Conservation (phyloP, 305 asterid species). For the Solanum chacoense region DNA sequence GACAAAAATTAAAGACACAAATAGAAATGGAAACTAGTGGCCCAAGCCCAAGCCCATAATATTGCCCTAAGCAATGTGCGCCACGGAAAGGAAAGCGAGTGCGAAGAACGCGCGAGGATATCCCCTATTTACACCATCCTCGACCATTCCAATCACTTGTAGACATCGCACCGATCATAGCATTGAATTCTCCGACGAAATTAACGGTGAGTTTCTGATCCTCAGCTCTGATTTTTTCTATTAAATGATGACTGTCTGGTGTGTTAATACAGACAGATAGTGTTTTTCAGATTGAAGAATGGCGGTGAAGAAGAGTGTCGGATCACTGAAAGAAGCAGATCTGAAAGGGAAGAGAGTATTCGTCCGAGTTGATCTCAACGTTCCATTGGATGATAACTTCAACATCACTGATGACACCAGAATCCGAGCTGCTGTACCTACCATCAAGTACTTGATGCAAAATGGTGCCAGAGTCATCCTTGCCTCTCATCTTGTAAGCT, state of each 20-base stretch:
- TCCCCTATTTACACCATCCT: neutral
- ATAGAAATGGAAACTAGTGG: neutral
- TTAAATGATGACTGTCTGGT: neutral
- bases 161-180: neutral
- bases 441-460: slow-evolving; percentile 54
- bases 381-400: slow-evolving; percentile 65
- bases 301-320: slow-evolving; percentile 87
- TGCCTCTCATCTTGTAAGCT: slow-evolving; percentile 64
- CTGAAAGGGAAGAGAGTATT: slow-evolving; percentile 71
- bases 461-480: slow-evolving; percentile 63
- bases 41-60: neutral
- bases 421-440: slow-evolving; percentile 73
- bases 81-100: slow-evolving; percentile 5
- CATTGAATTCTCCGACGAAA: neutral
- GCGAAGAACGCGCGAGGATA: neutral
- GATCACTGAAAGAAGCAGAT: slow-evolving; percentile 64
- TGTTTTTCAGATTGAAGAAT: slow-evolving; percentile 11
- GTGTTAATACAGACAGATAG: neutral
- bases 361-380: slow-evolving; percentile 82
- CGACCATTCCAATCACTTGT: neutral
- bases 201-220: neutral
- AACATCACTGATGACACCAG: slow-evolving; percentile 83
- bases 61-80: neutral
- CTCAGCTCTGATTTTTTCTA: neutral
- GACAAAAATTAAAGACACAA: neutral